Percentiles rank a stretch among this genome's conserved stretches.
Conservation (phyloP, 148 eudicot genomes). For the Camellia granthamiana region DNA sequence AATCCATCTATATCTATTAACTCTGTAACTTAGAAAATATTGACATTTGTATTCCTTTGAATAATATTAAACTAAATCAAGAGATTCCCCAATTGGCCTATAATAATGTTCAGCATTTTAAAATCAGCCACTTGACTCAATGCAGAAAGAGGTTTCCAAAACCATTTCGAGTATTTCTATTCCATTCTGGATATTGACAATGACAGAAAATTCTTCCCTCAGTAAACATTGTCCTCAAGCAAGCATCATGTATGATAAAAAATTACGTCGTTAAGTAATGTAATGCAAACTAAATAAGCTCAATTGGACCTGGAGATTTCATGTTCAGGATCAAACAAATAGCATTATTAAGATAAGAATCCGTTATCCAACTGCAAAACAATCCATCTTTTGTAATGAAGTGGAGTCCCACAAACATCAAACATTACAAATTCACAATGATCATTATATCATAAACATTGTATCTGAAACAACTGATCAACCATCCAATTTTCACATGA, state of each 20-base stretch:
- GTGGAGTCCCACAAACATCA: too few species aligned
- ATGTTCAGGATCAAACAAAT: not conserved
- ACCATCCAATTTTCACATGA: slow-evolving; percentile 2
- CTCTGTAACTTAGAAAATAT: too few species aligned
- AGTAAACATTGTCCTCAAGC: not conserved
- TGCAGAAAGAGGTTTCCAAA: not conserved
- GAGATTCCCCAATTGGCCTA: not conserved
- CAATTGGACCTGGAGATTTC: not conserved
- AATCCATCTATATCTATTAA: too few species aligned
- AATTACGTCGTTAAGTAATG: not conserved
- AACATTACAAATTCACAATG: too few species aligned
- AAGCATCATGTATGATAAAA: not conserved
- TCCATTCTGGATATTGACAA: not conserved
- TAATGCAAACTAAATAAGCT: not conserved
- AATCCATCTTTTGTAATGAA: too few species aligned
- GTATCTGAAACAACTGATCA: not conserved
- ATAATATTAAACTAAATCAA: too few species aligned
- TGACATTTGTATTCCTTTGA: too few species aligned
- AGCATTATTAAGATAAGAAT: too few species aligned
- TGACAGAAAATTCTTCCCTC: not conserved
- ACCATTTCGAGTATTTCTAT: not conserved
- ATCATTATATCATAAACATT: too few species aligned
- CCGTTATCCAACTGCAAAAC: too few species aligned
- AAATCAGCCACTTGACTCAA: not conserved
- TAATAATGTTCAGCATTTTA: not conserved